Evolutionary conservation across 495 filamentous ascomycete species (phyloP), one percentile per base, ranked within the genome.

Genomic region (Neurospora discreta): DNA sequence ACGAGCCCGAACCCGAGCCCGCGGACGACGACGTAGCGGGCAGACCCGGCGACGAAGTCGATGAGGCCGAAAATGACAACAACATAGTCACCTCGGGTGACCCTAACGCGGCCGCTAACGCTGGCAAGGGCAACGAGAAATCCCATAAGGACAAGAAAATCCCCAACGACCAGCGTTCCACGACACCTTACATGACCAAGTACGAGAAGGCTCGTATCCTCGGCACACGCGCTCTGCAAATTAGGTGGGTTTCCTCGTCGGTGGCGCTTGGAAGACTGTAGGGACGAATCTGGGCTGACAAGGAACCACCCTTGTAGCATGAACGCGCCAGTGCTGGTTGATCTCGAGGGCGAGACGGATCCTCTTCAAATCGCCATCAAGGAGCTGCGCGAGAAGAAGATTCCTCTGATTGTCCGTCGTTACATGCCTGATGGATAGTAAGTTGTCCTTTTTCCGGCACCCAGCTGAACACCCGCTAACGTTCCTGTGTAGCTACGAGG

Each of bases 181-280:
- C 96, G 2, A 99, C 95, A 58, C 96, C 95, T 6, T 99, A 97
- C 85, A 96, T 99, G 94, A 99, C 95, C 76, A 99, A 99, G 83
- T 99, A 99, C 83, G 95, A 99, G 87, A 87, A 89, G 76, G 95
- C 95, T 68, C 89, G 95, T 76, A 92, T 99, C 71, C 84, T 99
- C 71, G 95, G 95, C 67, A 98, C 95, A 68, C 85, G 95, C 72
- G 96, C 95, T 44, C 80, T 97, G 77, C 95, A 99, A 83, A 99
- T 99, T 78, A 98, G 94, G 94, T 96, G 80, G 58, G 33, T 68
- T 39, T 26, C 10, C 1, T 1, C n/a, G 39, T 23, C 7, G 13
- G 7, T 69, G n/a, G 68, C 3, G 6, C 30, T 36, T 33, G 30
- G 33, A 41, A 43, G 23, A 72, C 39, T 20, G 20, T n/a, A 16